Conservation (phyloP, 2,329 filamentous ascomycete species). For the Aspergillus tanneri region DNA sequence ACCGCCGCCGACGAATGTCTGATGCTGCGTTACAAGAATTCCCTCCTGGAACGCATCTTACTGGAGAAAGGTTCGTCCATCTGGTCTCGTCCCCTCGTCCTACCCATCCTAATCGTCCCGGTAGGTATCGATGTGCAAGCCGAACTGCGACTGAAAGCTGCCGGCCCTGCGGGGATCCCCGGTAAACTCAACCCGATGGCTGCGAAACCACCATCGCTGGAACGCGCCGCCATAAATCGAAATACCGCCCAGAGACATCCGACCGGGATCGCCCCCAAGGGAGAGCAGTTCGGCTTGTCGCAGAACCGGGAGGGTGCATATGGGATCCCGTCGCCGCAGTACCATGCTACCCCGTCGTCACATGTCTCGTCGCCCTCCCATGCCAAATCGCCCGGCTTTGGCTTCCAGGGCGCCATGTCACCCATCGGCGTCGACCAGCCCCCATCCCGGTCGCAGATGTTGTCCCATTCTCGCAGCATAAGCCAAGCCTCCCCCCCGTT, state of each 20-base stretch:
- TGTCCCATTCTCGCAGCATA: conserved; percentile 38
- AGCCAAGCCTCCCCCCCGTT: conserved; percentile 36
- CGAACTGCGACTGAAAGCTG: conserved; percentile 88
- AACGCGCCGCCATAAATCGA: conserved; percentile 76
- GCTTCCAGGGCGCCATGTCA: conserved; percentile 60
- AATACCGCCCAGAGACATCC: conserved; percentile 70
- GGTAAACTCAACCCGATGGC: conserved; percentile 66
- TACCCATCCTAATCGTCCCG: conserved; percentile 9
- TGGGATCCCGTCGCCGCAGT: conserved; percentile 63
- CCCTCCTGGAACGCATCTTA: conserved; percentile 87
- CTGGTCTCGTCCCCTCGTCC: conserved; percentile 6
- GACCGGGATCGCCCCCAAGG: conserved; percentile 73
- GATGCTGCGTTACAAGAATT: conserved; percentile 99
- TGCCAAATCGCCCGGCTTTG: conserved; percentile 61
- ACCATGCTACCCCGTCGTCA: conserved; percentile 78
- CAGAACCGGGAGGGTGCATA: conserved; percentile 44
- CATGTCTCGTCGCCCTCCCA: conserved; percentile 68
- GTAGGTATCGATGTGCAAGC: conserved; percentile 94
- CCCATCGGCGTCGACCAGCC: conserved; percentile 59
- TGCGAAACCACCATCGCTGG: conserved; percentile 70
- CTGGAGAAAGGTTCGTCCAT: conserved; percentile 76
- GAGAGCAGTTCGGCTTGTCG: conserved; percentile 50
- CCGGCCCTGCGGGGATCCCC: conserved; percentile 71
- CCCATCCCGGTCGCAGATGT: conserved; percentile 50
- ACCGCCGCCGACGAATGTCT: conserved; percentile 93